Evolutionary conservation across 1,139 yeast species (phyloP).

Genomic region (Arxiozyma bovina): DNA sequence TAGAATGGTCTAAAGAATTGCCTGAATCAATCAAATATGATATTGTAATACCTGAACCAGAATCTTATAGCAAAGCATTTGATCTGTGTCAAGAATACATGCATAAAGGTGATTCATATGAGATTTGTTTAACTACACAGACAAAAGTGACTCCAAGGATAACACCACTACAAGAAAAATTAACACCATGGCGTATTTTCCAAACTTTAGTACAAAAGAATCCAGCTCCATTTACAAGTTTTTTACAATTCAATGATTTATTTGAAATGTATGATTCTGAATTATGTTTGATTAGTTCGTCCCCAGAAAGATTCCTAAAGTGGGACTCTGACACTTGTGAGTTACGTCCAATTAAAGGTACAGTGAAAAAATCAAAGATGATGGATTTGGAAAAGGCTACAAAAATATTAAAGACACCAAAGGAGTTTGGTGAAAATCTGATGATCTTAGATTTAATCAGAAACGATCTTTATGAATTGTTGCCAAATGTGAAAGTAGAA

Average conservation of each 20-base stretch:
- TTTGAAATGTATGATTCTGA: slow-evolving; percentile 11
- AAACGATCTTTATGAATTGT: slow-evolving; percentile 72
- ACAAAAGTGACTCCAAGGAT: slow-evolving; percentile 44
- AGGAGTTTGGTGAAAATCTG: slow-evolving; percentile 89
- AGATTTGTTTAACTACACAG: slow-evolving; percentile 78
- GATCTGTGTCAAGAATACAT: slow-evolving; percentile 58
- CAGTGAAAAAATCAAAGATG: slow-evolving; percentile 58
- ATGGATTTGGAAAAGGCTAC: slow-evolving; percentile 54
- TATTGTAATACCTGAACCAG: slow-evolving; percentile 44
- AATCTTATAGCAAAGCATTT: slow-evolving; percentile 49
- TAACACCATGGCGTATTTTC: slow-evolving; percentile 72
- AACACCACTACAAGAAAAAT: slow-evolving; percentile 28
- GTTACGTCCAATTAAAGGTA: slow-evolving; percentile 91
- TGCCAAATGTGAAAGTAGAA: slow-evolving; percentile 60
- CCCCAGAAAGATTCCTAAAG: slow-evolving; percentile 86
- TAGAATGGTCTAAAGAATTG: slow-evolving; percentile 15
- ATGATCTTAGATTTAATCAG: slow-evolving; percentile 96
- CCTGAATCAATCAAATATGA: slow-evolving; percentile 20
- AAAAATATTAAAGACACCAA: slow-evolving; percentile 64
- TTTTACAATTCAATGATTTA: slow-evolving; percentile 59
- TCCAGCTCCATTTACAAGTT: slow-evolving; percentile 91
- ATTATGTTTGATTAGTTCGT: slow-evolving; percentile 64
- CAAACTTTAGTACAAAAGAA: slow-evolving; percentile 60
- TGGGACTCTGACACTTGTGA: slow-evolving; percentile 65
- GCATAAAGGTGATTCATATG: slow-evolving; percentile 84